Evolutionary conservation across 2,329 filamentous ascomycete species (phyloP).

Genomic region (Clathrospora elynae): DNA sequence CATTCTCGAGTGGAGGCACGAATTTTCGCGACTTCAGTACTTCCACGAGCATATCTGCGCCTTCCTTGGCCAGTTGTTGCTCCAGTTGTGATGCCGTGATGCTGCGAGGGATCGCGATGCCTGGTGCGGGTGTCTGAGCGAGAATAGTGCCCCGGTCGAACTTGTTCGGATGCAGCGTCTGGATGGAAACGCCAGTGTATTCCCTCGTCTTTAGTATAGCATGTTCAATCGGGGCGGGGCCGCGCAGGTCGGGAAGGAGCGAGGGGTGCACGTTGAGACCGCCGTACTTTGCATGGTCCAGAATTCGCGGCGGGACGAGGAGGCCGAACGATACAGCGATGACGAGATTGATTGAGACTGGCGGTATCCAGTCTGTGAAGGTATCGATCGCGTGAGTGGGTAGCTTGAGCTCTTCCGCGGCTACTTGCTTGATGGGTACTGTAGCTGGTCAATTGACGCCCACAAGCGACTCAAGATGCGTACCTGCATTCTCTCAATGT

Average conservation of each 20-base stretch:
- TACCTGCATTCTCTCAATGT: slow-evolving; percentile 65
- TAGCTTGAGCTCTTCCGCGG: slow-evolving; percentile 68
- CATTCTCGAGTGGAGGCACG: slow-evolving; percentile 62
- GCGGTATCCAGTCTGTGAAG: slow-evolving; percentile 74
- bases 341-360: slow-evolving; percentile 67
- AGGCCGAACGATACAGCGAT: slow-evolving; percentile 94
- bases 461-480: neutral
- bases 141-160: slow-evolving; percentile 84
- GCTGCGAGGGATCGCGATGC: slow-evolving; percentile 58
- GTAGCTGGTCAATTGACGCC: slow-evolving; percentile 18
- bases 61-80: slow-evolving; percentile 62
- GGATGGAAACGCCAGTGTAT: slow-evolving; percentile 77
- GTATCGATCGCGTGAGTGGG: slow-evolving; percentile 76
- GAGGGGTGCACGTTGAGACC: slow-evolving; percentile 95
- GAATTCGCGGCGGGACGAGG: slow-evolving; percentile 78
- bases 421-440: slow-evolving; percentile 72
- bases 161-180: slow-evolving; percentile 75
- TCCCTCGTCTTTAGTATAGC: slow-evolving; percentile 68
- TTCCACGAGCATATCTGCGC: slow-evolving; percentile 71
- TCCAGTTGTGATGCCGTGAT: slow-evolving; percentile 58
- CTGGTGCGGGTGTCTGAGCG: slow-evolving; percentile 64
- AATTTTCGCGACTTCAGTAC: slow-evolving; percentile 68
- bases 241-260: slow-evolving; percentile 81
- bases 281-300: slow-evolving; percentile 74
- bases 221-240: slow-evolving; percentile 84